phyloP scores from a whole-genome alignment of 2,329 filamentous ascomycete genomes.

The Phialophora verrucosa region DNA sequence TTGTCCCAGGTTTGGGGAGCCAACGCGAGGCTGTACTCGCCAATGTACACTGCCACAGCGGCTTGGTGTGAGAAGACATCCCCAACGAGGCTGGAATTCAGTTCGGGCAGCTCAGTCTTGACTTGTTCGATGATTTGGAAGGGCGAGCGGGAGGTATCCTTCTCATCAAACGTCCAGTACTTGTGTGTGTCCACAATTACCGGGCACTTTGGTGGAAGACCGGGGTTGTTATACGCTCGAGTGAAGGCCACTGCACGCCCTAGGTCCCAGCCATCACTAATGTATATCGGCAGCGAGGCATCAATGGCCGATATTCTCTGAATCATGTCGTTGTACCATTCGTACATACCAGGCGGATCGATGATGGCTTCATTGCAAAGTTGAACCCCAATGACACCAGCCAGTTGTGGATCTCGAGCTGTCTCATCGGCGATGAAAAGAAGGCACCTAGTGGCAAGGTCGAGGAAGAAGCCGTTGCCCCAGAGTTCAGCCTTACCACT shows the following conservation, averaged over 20 bases:
- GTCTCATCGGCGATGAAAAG: constrained; percentile 59
- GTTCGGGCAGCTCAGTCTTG: constrained; percentile 50
- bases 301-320: constrained; percentile 56
- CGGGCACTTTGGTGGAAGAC: constrained; percentile 48
- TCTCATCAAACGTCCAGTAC: constrained; percentile 64
- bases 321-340: constrained; percentile 62
- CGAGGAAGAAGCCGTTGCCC: constrained; percentile 51
- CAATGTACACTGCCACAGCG: constrained; percentile 59
- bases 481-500: constrained; percentile 60
- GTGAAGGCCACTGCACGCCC: constrained; percentile 53
- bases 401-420: constrained; percentile 39
- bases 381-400: constrained; percentile 61
- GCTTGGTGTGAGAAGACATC: constrained; percentile 55
- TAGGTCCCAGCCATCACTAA: constrained; percentile 65
- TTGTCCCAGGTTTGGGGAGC: constrained; percentile 59
- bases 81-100: constrained; percentile 50
- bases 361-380: constrained; percentile 62
- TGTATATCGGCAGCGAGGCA: constrained; percentile 59
- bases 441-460: constrained; percentile 55
- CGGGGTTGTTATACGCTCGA: constrained; percentile 48
- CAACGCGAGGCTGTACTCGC: constrained; percentile 65
- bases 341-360: constrained; percentile 59
- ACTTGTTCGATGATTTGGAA: constrained; percentile 59
- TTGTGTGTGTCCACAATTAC: constrained; percentile 65
- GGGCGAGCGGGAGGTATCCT: constrained; percentile 58